Evolutionary conservation across 148 eudicot genomes (phyloP).

Genomic region (Dianthus caryophyllus): DNA sequence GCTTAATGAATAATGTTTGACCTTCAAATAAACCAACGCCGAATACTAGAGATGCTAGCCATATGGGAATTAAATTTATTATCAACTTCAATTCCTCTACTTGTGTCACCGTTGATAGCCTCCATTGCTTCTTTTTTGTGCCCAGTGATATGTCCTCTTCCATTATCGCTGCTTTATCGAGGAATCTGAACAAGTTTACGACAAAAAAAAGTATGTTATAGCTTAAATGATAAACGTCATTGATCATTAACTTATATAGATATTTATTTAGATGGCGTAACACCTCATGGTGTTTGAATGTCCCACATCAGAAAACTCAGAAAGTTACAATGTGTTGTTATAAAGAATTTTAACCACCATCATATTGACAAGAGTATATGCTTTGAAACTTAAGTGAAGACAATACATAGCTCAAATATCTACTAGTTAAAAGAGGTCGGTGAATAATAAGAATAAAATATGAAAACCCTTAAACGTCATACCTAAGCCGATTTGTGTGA

Average conservation of each 20-base stretch:
- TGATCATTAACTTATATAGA: too few relatives aligned
- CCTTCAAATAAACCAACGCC: slow-evolving; percentile 46
- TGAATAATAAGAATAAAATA: background rate
- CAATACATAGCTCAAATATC: too few relatives aligned
- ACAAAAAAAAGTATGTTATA: background rate
- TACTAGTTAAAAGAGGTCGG: too few relatives aligned
- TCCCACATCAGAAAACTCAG: too few relatives aligned
- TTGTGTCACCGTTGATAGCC: slow-evolving; percentile 43
- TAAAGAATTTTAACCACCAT: too few relatives aligned
- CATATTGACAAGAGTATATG: too few relatives aligned
- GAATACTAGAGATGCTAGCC: slow-evolving; percentile 47
- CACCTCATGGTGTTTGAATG: too few relatives aligned
- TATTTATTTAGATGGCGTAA: too few relatives aligned
- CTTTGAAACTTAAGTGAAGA: too few relatives aligned
- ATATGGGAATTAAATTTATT: slow-evolving; percentile 46
- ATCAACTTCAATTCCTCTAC: slow-evolving; percentile 25
- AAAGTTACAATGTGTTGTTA: too few relatives aligned
- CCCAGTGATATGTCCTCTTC: slow-evolving; percentile 11
- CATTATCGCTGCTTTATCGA: slow-evolving; percentile 32
- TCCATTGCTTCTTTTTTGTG: slow-evolving; percentile 39
- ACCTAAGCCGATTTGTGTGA: background rate
- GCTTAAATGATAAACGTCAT: too few relatives aligned
- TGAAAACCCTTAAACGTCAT: background rate
- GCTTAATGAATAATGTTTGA: slow-evolving; percentile 58
- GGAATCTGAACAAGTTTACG: background rate